Evolutionary conservation across 2,329 filamentous ascomycete species (phyloP).

Genomic region (Coleophoma crateriformis): DNA sequence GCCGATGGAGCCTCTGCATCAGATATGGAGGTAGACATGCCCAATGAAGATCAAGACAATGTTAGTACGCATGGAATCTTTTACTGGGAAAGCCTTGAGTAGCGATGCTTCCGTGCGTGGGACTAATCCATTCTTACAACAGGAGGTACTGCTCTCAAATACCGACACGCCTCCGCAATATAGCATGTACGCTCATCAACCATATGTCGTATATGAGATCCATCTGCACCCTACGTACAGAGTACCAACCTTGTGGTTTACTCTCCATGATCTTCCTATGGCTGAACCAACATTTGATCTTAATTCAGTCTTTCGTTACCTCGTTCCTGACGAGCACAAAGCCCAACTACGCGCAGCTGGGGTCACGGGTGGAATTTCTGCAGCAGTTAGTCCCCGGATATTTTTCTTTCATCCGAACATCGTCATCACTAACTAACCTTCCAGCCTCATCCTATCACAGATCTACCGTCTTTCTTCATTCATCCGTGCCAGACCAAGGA

Average conservation of each 20-base stretch:
- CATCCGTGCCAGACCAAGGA: slow-evolving; percentile 89
- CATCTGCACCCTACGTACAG: slow-evolving; percentile 70
- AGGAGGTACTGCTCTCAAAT: slow-evolving; percentile 18
- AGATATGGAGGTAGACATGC: slow-evolving; percentile 18
- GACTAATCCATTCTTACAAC: background rate
- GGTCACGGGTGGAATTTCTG: slow-evolving; percentile 67
- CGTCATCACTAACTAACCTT: slow-evolving; percentile 3
- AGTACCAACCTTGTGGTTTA: slow-evolving; percentile 73
- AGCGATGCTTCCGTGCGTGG: background rate
- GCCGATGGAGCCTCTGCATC: slow-evolving; percentile 1
- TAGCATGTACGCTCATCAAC: slow-evolving; percentile 29
- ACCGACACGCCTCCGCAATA: slow-evolving; percentile 13
- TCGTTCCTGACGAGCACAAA: slow-evolving; percentile 65
- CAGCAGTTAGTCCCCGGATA: slow-evolving; percentile 56
- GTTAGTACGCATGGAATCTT: slow-evolving; percentile 10
- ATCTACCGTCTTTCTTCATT: slow-evolving; percentile 77
- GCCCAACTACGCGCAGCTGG: slow-evolving; percentile 53
- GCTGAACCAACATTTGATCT: slow-evolving; percentile 54
- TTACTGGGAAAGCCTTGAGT: too few species aligned
- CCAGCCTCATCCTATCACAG: slow-evolving; percentile 66
- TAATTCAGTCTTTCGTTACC: slow-evolving; percentile 63
- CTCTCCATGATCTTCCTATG: slow-evolving; percentile 50
- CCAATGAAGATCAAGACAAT: slow-evolving; percentile 21
- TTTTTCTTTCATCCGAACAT: background rate
- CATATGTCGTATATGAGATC: slow-evolving; percentile 58